These are phyloP conservation scores for Myxozyma melibiosi DNA, from an alignment of 805 yeast genomes.

Conservation along the genomic window DNA sequence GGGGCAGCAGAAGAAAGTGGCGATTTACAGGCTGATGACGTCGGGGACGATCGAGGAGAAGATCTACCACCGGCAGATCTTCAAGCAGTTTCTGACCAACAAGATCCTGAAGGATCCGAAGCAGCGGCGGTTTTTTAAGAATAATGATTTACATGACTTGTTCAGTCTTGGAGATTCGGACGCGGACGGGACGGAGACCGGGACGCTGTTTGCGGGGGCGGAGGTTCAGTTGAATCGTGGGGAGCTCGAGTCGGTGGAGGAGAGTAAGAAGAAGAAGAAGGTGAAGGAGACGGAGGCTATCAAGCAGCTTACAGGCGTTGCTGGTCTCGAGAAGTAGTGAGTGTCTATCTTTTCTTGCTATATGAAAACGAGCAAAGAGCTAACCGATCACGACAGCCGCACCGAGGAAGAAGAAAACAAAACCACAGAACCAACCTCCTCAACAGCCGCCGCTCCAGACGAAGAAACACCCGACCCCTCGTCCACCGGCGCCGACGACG, in stretches of 20 bases:
- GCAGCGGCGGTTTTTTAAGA: constrained; percentile 88
- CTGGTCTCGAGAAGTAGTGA: constrained; percentile 65
- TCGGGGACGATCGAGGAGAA: constrained; percentile 97
- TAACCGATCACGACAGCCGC: constrained; percentile 5
- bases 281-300: constrained; percentile 63
- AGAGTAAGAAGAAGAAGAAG: constrained; percentile 34
- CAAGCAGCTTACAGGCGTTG: constrained; percentile 67
- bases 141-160: constrained; percentile 86
- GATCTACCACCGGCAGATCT: constrained; percentile 93
- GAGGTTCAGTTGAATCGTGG: constrained; percentile 42
- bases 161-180: constrained; percentile 79
- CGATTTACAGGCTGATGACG: constrained; percentile 86
- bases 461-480: too few relatives aligned
- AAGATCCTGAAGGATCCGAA: constrained; percentile 94
- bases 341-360: constrained; percentile 42
- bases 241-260: constrained; percentile 38
- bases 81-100: constrained; percentile 90
- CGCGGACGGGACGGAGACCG: constrained; percentile 68
- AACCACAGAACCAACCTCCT: background rate
- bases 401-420: constrained; percentile 22
- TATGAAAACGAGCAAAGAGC: background rate
- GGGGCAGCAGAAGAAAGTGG: constrained; percentile 91
- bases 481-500: constrained; percentile 57
- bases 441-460: constrained; percentile 2
- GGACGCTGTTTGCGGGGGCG: constrained; percentile 58